Conservation (phyloP, 2,329 filamentous ascomycete genomes). For the Monilinia fructigena region DNA sequence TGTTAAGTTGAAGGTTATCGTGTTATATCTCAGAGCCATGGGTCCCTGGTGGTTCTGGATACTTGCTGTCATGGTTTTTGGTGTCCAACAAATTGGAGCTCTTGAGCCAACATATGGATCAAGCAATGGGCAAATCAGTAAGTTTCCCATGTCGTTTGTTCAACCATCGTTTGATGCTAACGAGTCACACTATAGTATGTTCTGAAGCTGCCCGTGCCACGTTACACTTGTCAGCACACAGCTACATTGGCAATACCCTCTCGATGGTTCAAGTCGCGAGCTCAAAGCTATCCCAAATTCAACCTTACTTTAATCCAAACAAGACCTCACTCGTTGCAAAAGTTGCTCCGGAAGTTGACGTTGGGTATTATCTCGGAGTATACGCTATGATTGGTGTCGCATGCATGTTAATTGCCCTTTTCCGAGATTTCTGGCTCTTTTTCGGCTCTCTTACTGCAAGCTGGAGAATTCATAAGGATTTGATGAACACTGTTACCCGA, state of each 20-base stretch:
- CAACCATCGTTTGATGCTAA: constrained; percentile 4
- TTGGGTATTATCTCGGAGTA: constrained; percentile 77
- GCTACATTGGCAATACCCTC: constrained; percentile 36
- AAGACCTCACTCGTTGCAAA: constrained; percentile 37
- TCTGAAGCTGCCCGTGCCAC: constrained; percentile 27
- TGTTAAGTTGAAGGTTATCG: constrained; percentile 83
- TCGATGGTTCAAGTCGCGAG: constrained; percentile 34
- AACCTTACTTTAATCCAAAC: constrained; percentile 39
- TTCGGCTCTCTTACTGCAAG: constrained; percentile 88
- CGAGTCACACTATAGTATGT: constrained; percentile 32
- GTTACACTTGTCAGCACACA: constrained; percentile 29
- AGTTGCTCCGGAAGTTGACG: constrained; percentile 61
- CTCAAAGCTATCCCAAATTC: constrained; percentile 34
- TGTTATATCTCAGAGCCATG: constrained; percentile 85
- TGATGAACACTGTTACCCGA: constrained; percentile 77
- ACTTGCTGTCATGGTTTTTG: constrained; percentile 71
- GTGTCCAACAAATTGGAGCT: constrained; percentile 77
- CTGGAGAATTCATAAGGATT: constrained; percentile 72
- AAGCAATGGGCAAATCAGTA: constrained; percentile 94
- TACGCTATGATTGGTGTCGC: constrained; percentile 77
- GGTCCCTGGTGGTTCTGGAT: constrained; percentile 97
- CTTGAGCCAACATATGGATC: constrained; percentile 93
- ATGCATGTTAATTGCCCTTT: constrained; percentile 78
- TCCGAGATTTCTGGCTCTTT: constrained; percentile 86
- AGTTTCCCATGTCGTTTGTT: neutral